phyloP scores from a whole-genome alignment of 2,329 filamentous ascomycete species.

The Bipolaris bicolor region DNA sequence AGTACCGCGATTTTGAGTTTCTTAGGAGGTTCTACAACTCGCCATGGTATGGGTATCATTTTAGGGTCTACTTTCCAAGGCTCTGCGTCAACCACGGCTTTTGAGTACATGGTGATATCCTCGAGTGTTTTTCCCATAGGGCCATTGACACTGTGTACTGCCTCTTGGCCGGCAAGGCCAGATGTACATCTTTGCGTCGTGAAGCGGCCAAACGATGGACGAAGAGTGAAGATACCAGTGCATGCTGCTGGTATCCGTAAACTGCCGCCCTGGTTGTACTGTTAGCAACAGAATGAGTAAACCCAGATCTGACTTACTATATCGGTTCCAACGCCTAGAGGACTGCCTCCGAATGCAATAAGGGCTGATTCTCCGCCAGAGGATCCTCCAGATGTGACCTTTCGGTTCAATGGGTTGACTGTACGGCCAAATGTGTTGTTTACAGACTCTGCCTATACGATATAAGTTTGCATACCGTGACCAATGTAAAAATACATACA shows the following conservation, averaged over 20 bases:
- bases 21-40: conserved; percentile 48
- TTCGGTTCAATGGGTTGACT: conserved; percentile 65
- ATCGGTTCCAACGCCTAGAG: conserved; percentile 68
- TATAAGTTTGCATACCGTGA: conserved; percentile 8
- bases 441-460: conserved; percentile 60
- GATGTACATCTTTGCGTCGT: conserved; percentile 61
- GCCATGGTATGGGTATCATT: conserved; percentile 62
- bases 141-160: conserved; percentile 68
- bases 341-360: conserved; percentile 64
- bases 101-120: conserved; percentile 56
- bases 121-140: conserved; percentile 64
- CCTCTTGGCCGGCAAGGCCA: conserved; percentile 69
- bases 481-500: conserved; percentile 18
- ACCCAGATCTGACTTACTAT: conserved; percentile 51
- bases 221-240: conserved; percentile 63
- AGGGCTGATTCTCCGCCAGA: conserved; percentile 72
- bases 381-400: conserved; percentile 67
- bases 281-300: conserved; percentile 8
- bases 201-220: conserved; percentile 65
- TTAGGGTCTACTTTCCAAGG: conserved; percentile 62
- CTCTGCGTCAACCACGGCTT: conserved; percentile 51
- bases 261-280: conserved; percentile 53
- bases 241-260: conserved; percentile 63
- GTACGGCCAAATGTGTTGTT: conserved; percentile 71
- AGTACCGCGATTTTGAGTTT: conserved; percentile 66